Conservation (phyloP, 177 flowering plant genomes). For the Tripterygium wilfordii region DNA sequence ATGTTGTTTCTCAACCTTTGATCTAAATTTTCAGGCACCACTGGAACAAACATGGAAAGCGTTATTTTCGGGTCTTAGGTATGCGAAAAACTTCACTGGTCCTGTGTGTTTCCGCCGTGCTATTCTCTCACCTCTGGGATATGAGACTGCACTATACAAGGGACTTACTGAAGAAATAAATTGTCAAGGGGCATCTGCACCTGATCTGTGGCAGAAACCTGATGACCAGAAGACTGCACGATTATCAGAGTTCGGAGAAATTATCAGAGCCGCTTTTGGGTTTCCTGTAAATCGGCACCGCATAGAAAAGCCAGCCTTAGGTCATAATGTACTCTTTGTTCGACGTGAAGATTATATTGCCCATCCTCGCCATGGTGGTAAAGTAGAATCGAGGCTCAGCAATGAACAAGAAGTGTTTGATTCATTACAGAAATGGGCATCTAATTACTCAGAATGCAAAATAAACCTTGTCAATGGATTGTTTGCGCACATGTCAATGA, state of each 20-base stretch:
- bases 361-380: slow-evolving; percentile 89
- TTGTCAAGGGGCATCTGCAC: slow-evolving; percentile 68
- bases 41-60: slow-evolving; percentile 90
- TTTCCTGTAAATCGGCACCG: slow-evolving; percentile 48
- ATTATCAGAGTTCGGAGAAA: slow-evolving; percentile 88
- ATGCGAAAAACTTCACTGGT: slow-evolving; percentile 73
- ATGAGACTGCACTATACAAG: slow-evolving; percentile 80
- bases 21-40: slow-evolving; percentile 50
- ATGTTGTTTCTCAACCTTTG: too few species aligned
- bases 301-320: slow-evolving; percentile 22
- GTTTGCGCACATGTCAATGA: slow-evolving; percentile 92
- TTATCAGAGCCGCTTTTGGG: slow-evolving; percentile 80
- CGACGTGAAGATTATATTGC: slow-evolving; percentile 93
- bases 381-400: slow-evolving; percentile 73
- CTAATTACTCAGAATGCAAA: slow-evolving; percentile 37
- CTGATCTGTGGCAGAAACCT: slow-evolving; percentile 62
- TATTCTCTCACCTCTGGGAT: slow-evolving; percentile 80
- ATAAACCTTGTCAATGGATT: slow-evolving; percentile 74
- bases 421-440: slow-evolving; percentile 51
- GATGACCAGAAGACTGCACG: slow-evolving; percentile 67
- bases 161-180: slow-evolving; percentile 57
- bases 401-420: slow-evolving; percentile 89
- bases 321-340: slow-evolving; percentile 69
- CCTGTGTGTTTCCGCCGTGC: slow-evolving; percentile 89
- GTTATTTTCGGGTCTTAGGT: slow-evolving; percentile 67